A percentile compares a stretch with the other conserved stretches of the same genome.
Evolutionary conservation across 2,329 filamentous ascomycete species (phyloP).

Genomic region (Botrytis aclada): DNA sequence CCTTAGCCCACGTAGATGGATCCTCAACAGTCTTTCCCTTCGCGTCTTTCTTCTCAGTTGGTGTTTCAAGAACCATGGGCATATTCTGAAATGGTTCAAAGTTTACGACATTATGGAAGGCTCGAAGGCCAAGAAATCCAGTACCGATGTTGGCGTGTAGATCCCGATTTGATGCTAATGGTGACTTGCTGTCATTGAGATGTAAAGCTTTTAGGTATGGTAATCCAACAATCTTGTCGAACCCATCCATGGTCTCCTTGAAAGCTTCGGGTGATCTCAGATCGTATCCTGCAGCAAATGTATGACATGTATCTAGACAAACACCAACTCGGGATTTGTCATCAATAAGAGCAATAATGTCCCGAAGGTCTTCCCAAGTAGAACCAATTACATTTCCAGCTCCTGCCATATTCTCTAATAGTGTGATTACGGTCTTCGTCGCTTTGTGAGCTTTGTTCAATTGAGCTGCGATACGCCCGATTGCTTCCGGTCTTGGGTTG

Average conservation of each 20-base stretch:
- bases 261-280: conserved; percentile 74
- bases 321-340: conserved; percentile 85
- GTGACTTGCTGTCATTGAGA: conserved; percentile 93
- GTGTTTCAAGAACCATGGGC: conserved; percentile 96
- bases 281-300: conserved; percentile 93
- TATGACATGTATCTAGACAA: conserved; percentile 95
- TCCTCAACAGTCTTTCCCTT: conserved; percentile 71
- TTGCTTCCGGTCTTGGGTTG: conserved; percentile 63
- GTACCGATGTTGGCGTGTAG: conserved; percentile 96
- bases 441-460: conserved; percentile 79
- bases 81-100: conserved; percentile 69
- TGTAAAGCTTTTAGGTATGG: conserved; percentile 83
- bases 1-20: conserved; percentile 80
- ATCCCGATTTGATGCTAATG: conserved; percentile 76
- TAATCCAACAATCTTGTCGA: conserved; percentile 74
- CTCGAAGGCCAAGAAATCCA: conserved; percentile 83
- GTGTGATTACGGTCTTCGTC: conserved; percentile 72
- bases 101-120: conserved; percentile 91
- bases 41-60: conserved; percentile 68
- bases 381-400: conserved; percentile 83
- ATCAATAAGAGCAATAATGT: conserved; percentile 76
- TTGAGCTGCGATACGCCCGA: conserved; percentile 74
- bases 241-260: conserved; percentile 66
- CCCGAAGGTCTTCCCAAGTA: conserved; percentile 79
- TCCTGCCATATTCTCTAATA: conserved; percentile 95